Evolutionary conservation across 768 basidiomycete species (phyloP), one percentile per base, ranked within the genome.

Genomic region (Pisolithus albus): DNA sequence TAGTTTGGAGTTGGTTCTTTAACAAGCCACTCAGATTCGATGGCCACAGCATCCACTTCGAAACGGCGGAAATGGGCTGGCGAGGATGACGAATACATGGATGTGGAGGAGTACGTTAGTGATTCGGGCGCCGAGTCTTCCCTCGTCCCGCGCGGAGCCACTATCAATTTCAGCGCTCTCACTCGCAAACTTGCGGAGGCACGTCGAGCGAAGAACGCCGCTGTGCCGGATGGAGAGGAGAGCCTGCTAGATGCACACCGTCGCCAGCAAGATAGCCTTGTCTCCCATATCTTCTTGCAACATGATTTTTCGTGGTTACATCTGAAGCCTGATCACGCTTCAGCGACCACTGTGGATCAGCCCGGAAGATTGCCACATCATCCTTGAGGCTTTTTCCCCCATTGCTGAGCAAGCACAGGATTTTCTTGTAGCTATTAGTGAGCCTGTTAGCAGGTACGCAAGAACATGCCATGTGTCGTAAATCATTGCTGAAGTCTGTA

Each of bases 361-460:
- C 59, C 92, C 92, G 6, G 86, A 90, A 57, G 87, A 92, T 64
- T 86, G 86, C 0, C 84, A 88, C 58, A 97, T 98, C 61, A 98
- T 98, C 54, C 82, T 99, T 32, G 96, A 99, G 69, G 92, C 92
- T 0, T 99, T 99, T 68, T 93, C 92, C 21, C 92, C 96, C 4
- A 93, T 98, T 55, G 94, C 95, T 19, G 92, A 94, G 62, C 92
- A 95, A 70, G 96, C 96, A 4, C 96, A 98, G 69, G 96, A 99
- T 65, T 98, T 99, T 63, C 78, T 99, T 42, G 91, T 95, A 41
- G 95, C 96, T 37, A 98, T 99, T 46, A 91, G 92, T 61, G 96
- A 99, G 70, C 96, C 96, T 59, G 93, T 98, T 62, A 97, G 93
- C 78, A 86, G 93, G 93, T 95, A 70, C 70, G 89, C 75, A 61